phyloP scores from a whole-genome alignment of 495 filamentous ascomycete genomes.

The Apiosordaria backusii region DNA sequence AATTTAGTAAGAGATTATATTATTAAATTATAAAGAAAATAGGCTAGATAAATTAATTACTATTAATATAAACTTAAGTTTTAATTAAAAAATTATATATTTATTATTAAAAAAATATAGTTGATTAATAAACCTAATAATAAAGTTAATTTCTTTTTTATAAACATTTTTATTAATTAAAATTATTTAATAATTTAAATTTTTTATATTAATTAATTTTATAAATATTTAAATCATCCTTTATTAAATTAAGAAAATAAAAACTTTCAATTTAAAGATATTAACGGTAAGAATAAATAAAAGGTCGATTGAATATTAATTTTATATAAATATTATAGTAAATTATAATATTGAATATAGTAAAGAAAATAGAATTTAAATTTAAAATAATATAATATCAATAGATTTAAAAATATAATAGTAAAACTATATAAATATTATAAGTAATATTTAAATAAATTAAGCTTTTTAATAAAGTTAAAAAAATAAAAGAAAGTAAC shows the following conservation, averaged over 20 bases:
- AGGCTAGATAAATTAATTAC: neutral
- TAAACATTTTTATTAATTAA: neutral
- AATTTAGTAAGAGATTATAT: neutral
- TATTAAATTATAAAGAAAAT: neutral
- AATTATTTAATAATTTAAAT: neutral
- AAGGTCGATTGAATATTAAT: too few relatives aligned
- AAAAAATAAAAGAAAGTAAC: too few relatives aligned
- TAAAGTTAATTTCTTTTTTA: too few relatives aligned
- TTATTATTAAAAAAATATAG: neutral
- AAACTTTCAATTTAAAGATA: neutral
- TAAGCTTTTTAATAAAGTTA: too few relatives aligned
- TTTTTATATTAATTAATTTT: neutral
- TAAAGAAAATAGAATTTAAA: neutral
- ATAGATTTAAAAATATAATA: neutral
- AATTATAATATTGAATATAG: neutral
- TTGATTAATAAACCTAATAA: too few relatives aligned
- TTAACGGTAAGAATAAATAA: neutral
- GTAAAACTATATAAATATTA: too few relatives aligned
- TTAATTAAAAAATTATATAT: neutral
- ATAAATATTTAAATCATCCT: neutral
- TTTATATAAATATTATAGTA: neutral
- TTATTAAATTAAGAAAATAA: neutral
- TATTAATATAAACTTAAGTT: neutral
- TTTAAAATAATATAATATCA: neutral
- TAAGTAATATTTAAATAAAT: too few relatives aligned